These are phyloP conservation scores for Mycena metata DNA, from an alignment of 768 basidiomycete genomes.

Conservation along the genomic window DNA sequence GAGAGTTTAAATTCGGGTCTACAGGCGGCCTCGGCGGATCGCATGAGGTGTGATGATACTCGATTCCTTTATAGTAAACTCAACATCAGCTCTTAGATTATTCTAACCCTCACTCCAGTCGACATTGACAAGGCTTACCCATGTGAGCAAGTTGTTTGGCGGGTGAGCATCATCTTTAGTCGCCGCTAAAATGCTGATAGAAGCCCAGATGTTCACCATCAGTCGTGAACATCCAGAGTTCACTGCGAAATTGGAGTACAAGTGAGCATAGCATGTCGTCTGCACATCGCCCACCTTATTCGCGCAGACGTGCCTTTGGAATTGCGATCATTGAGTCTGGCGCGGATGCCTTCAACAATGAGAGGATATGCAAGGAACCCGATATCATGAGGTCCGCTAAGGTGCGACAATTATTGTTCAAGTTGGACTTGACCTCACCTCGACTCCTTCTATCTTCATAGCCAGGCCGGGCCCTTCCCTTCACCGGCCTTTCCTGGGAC, in stretches of 20 bases:
- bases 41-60: slow-evolving; percentile 4
- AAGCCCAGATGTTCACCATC: neutral
- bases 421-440: too few relatives aligned
- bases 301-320: neutral
- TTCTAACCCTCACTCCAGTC: slow-evolving; percentile 8
- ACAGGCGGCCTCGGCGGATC: neutral
- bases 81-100: neutral
- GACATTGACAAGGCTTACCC: slow-evolving; percentile 5
- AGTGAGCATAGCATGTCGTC: too few relatives aligned
- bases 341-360: neutral
- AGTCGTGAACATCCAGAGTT: too few relatives aligned
- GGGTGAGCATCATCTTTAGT: slow-evolving; percentile 5
- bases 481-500: neutral
- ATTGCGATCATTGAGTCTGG: neutral
- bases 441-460: neutral
- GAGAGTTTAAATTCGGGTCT: neutral
- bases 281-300: too few relatives aligned
- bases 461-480: neutral
- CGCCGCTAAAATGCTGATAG: neutral
- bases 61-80: neutral
- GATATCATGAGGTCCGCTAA: neutral
- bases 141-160: slow-evolving; percentile 15
- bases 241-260: too few relatives aligned
- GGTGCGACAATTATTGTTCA: neutral
- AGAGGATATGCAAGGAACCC: neutral